Percentiles rank a stretch among this genome's conserved stretches.
phyloP scores from a whole-genome alignment of 441 rosid species.

The Adansonia rubrostipa region DNA sequence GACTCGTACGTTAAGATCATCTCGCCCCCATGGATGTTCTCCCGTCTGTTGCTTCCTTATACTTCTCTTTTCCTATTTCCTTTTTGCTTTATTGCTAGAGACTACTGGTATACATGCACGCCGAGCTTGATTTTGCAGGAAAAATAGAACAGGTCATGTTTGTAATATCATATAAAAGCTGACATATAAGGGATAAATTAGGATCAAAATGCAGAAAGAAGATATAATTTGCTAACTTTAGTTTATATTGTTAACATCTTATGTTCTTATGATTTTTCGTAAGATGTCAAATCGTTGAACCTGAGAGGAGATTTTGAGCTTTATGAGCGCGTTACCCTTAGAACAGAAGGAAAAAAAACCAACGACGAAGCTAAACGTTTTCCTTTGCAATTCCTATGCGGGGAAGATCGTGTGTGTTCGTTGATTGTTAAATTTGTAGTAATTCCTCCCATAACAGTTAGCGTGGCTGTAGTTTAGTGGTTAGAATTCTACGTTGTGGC shows the following conservation, averaged over 20 bases:
- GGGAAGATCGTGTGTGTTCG: no score
- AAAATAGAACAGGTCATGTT: not conserved
- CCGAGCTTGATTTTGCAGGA: not conserved
- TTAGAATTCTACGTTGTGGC: conserved; percentile 66
- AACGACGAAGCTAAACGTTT: no score
- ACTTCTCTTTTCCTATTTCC: not conserved
- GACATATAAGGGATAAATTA: not conserved
- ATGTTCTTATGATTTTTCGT: not conserved
- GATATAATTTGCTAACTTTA: not conserved
- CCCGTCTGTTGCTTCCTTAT: not conserved
- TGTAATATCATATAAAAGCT: not conserved
- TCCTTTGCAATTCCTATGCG: no score
- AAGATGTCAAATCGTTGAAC: no score
- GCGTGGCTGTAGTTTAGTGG: conserved; percentile 66
- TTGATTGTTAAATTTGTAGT: no score
- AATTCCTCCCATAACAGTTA: no score
- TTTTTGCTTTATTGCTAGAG: not conserved
- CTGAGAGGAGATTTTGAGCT: no score
- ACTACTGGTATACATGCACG: not conserved
- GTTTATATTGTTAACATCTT: not conserved
- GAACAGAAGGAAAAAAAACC: no score
- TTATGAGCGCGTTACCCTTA: no score
- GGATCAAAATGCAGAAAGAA: not conserved
- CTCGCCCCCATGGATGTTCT: not conserved
- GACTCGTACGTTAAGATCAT: not conserved